Conservation (phyloP, 1,139 yeast species). For the Kodamaea derodonti region DNA sequence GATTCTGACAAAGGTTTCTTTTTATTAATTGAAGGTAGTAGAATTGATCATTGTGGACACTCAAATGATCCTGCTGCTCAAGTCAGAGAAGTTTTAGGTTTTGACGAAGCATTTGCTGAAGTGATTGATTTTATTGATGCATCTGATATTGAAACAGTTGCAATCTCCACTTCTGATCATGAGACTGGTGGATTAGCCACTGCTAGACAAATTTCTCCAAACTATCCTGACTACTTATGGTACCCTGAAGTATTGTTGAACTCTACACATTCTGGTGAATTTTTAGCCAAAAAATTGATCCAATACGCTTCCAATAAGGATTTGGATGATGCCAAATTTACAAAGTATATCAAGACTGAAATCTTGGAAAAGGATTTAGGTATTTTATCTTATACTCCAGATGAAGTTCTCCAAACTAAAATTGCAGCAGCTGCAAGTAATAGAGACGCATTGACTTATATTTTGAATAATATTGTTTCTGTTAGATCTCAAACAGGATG, state of each 20-base stretch:
- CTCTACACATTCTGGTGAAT: slow-evolving; percentile 24
- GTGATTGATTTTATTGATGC: slow-evolving; percentile 21
- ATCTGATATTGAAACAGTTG: slow-evolving; percentile 21
- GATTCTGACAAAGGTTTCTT: slow-evolving; percentile 24
- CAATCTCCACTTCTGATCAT: slow-evolving; percentile 26
- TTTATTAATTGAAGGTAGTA: slow-evolving; percentile 24
- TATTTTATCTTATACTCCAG: slow-evolving; percentile 13
- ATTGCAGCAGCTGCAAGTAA: slow-evolving; percentile 10
- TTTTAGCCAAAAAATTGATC: slow-evolving; percentile 16
- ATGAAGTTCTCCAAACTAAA: slow-evolving; percentile 13
- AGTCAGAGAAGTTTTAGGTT: slow-evolving; percentile 44
- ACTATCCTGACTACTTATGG: slow-evolving; percentile 27
- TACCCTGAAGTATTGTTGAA: slow-evolving; percentile 22
- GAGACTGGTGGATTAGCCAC: slow-evolving; percentile 37
- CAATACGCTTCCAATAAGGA: slow-evolving; percentile 2
- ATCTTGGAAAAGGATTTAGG: slow-evolving; percentile 21
- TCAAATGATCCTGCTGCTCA: slow-evolving; percentile 30
- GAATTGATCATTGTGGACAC: slow-evolving; percentile 30
- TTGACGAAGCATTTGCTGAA: slow-evolving; percentile 22
- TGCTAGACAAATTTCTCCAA: slow-evolving; percentile 63
- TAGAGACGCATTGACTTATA: slow-evolving; percentile 19
- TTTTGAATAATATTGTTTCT: slow-evolving; percentile 26
- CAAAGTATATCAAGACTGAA: slow-evolving; percentile 12
- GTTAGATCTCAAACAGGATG: slow-evolving; percentile 25
- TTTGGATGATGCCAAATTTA: slow-evolving; percentile 5